Conservation (phyloP, 768 basidiomycete species). For the Naematelia aurantialba region DNA sequence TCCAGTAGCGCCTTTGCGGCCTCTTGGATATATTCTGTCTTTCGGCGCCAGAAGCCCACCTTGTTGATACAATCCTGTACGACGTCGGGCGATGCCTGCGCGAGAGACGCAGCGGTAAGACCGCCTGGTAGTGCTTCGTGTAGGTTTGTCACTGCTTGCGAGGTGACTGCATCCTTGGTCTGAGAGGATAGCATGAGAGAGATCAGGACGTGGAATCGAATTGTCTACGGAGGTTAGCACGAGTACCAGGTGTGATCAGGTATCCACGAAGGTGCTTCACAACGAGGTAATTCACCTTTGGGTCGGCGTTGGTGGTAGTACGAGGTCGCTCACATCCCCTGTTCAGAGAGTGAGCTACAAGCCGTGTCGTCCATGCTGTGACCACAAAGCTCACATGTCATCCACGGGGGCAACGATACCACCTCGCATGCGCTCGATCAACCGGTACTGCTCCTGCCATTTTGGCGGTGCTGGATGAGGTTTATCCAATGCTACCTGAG, state of each 20-base stretch:
- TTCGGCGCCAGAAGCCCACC: constrained; percentile 89
- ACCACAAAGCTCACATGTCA: constrained; percentile 51
- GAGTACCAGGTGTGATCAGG: constrained; percentile 11
- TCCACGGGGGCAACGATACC: constrained; percentile 79
- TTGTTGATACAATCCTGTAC: constrained; percentile 76
- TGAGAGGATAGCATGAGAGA: constrained; percentile 94
- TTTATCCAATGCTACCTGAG: constrained; percentile 39
- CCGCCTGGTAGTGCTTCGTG: constrained; percentile 70
- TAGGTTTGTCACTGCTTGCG: constrained; percentile 71
- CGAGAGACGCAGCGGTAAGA: constrained; percentile 68
- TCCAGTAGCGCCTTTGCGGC: constrained; percentile 67
- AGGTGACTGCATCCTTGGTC: constrained; percentile 86
- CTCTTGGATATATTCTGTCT: constrained; percentile 69
- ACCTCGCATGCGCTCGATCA: constrained; percentile 71
- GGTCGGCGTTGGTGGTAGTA: neutral
- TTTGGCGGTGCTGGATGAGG: constrained; percentile 44
- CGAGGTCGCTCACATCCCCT: constrained; percentile 48
- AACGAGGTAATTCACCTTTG: constrained; percentile 3
- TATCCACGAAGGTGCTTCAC: constrained; percentile 3
- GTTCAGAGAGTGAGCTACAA: neutral
- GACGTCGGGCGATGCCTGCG: constrained; percentile 61
- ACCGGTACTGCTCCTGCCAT: constrained; percentile 44
- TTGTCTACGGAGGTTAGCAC: constrained; percentile 56
- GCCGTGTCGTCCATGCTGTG: neutral
- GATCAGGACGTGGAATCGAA: constrained; percentile 77